These are phyloP conservation scores for Corylus heterophylla DNA, from an alignment of 306 rosid genomes.

Conservation along the genomic window DNA sequence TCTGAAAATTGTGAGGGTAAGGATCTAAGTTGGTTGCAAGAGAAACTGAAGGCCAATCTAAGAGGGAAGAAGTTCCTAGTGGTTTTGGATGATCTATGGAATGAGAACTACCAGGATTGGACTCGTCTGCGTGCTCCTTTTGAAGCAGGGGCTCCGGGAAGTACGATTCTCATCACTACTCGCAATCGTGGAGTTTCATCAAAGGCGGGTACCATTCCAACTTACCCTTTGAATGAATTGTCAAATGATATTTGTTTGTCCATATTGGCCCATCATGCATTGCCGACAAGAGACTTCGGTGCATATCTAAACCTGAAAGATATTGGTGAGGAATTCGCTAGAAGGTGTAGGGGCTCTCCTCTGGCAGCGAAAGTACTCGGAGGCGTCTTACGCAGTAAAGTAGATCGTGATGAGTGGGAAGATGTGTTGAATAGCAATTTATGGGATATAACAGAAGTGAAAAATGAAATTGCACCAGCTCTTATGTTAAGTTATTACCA, in stretches of 20 bases:
- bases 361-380: conserved; percentile 7
- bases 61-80: neutral
- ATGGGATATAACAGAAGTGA: neutral
- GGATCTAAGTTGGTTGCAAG: neutral
- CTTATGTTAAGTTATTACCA: conserved; percentile 5
- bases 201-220: neutral
- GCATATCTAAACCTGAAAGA: neutral
- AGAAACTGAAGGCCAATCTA: neutral
- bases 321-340: neutral
- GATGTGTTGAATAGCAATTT: neutral
- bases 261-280: conserved; percentile 3
- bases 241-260: conserved; percentile 5
- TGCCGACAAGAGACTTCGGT: neutral
- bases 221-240: neutral
- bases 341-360: neutral
- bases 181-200: neutral
- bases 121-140: neutral
- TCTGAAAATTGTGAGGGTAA: too few relatives aligned
- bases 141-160: conserved; percentile 9
- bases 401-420: neutral
- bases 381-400: neutral
- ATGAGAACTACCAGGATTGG: conserved; percentile 1
- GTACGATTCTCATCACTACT: conserved; percentile 9
- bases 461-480: neutral
- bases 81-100: neutral